phyloP scores from a whole-genome alignment of 2,329 filamentous ascomycete species.

The Emergomyces orientalis region DNA sequence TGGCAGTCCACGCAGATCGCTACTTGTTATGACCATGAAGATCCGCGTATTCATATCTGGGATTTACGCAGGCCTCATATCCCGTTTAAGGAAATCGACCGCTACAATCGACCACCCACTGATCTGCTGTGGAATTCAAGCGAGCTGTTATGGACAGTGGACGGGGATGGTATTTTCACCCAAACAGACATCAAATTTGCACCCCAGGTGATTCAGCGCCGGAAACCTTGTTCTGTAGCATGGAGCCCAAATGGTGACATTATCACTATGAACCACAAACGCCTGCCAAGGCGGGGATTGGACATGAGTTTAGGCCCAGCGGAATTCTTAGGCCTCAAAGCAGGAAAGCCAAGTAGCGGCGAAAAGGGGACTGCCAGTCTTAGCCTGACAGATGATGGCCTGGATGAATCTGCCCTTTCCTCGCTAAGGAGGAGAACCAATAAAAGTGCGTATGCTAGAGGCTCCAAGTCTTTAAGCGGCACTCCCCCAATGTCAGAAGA shows the following conservation, averaged over 20 bases:
- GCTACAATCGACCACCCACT: constrained; percentile 46
- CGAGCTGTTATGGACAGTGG: constrained; percentile 56
- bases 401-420: constrained; percentile 48
- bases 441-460: constrained; percentile 38
- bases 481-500: constrained; percentile 44
- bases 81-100: constrained; percentile 53
- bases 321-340: constrained; percentile 33
- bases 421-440: constrained; percentile 40
- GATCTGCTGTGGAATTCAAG: constrained; percentile 57
- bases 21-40: constrained; percentile 53
- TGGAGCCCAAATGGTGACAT: constrained; percentile 51
- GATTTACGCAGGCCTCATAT: constrained; percentile 53
- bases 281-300: constrained; percentile 36
- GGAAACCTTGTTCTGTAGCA: constrained; percentile 47
- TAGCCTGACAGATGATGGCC: constrained; percentile 48
- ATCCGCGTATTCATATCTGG: constrained; percentile 55
- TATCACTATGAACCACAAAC: constrained; percentile 45
- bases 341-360: constrained; percentile 37
- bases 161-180: constrained; percentile 51
- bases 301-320: constrained; percentile 29
- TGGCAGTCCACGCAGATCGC: constrained; percentile 55
- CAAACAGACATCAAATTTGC: constrained; percentile 54
- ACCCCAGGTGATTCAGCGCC: constrained; percentile 49
- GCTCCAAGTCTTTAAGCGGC: constrained; percentile 45
- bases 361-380: constrained; percentile 38